phyloP scores from a whole-genome alignment of 75 land plant species.

The Pseudotsuga menziesii region DNA sequence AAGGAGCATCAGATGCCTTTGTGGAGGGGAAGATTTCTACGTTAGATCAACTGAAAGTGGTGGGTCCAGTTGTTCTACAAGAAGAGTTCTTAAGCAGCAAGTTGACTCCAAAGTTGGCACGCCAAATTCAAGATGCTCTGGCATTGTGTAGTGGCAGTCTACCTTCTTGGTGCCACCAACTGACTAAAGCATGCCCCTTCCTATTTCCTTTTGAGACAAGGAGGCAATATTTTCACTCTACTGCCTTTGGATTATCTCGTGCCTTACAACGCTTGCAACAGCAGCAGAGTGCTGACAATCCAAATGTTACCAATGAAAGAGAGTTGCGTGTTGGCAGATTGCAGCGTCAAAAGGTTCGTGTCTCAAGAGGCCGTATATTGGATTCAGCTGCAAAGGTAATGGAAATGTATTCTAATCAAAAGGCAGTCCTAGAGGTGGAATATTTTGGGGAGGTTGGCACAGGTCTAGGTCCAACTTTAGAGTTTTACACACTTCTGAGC shows the following conservation, averaged over 20 bases:
- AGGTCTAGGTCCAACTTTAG: slow-evolving; percentile 93
- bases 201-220: slow-evolving; percentile 85
- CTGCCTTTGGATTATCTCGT: slow-evolving; percentile 47
- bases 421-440: slow-evolving; percentile 64
- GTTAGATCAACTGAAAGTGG: slow-evolving; percentile 39
- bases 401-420: slow-evolving; percentile 46
- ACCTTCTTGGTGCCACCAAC: slow-evolving; percentile 82
- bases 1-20: slow-evolving; percentile 54
- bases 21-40: slow-evolving; percentile 20
- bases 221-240: slow-evolving; percentile 63
- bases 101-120: slow-evolving; percentile 84
- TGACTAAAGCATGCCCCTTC: slow-evolving; percentile 70
- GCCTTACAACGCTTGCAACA: slow-evolving; percentile 33
- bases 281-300: slow-evolving; percentile 33
- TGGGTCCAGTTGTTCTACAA: slow-evolving; percentile 35
- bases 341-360: slow-evolving; percentile 72
- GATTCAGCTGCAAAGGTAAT: slow-evolving; percentile 88
- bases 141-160: slow-evolving; percentile 51
- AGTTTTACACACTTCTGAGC: slow-evolving; percentile 84
- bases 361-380: slow-evolving; percentile 53
- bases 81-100: slow-evolving; percentile 75
- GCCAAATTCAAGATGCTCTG: slow-evolving; percentile 77
- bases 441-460: slow-evolving; percentile 89
- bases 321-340: slow-evolving; percentile 6
- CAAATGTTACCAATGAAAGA: slow-evolving; percentile 23